phyloP scores from a whole-genome alignment of 116 monocot species.

The Iris pallida region DNA sequence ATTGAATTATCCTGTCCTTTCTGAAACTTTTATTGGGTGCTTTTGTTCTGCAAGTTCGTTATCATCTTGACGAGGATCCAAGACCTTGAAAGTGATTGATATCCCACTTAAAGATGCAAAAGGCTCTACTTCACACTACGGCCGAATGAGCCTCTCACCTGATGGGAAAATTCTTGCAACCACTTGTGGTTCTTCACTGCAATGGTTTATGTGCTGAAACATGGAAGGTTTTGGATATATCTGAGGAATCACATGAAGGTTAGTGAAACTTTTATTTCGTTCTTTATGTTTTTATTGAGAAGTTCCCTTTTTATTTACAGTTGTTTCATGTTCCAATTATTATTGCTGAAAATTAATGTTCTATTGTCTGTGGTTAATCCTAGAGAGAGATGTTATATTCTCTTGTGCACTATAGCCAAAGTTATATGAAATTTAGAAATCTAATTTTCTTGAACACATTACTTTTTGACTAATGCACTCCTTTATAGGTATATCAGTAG shows the following conservation, averaged over 20 bases:
- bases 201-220: conserved; percentile 89
- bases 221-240: conserved; percentile 79
- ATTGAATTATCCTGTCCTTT: no score
- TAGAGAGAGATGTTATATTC: no score
- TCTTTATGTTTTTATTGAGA: not conserved
- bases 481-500: no score
- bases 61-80: conserved; percentile 96
- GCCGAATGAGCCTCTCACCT: conserved; percentile 76
- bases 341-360: no score
- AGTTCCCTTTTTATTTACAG: not conserved
- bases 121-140: conserved; percentile 64
- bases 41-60: conserved; percentile 52
- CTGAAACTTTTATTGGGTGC: not conserved
- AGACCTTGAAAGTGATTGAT: conserved; percentile 72
- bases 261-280: conserved; percentile 6
- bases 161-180: conserved; percentile 75
- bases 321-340: not conserved
- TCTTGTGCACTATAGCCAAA: no score
- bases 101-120: conserved; percentile 82
- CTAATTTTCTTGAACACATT: no score
- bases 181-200: conserved; percentile 75
- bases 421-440: no score
- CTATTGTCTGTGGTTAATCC: no score
- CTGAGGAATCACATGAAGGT: conserved; percentile 94
- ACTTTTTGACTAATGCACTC: no score